Conservation (phyloP, 2,329 filamentous ascomycete species). For the Aspergillus hiratsukae region DNA sequence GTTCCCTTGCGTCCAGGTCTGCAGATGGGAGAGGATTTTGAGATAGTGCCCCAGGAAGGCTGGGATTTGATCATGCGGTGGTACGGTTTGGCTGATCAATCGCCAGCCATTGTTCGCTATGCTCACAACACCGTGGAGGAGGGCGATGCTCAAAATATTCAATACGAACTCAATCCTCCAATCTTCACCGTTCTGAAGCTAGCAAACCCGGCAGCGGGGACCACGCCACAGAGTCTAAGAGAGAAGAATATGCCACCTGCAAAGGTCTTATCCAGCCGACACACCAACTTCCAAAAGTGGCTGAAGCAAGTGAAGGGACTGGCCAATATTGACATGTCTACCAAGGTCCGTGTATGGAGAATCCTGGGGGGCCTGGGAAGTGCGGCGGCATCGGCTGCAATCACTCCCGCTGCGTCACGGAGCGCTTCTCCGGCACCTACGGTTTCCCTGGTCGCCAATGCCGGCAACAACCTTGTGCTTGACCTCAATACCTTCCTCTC, state of each 20-base stretch:
- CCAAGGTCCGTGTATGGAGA: slow-evolving; percentile 74
- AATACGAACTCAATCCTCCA: slow-evolving; percentile 80
- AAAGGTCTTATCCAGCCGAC: slow-evolving; percentile 66
- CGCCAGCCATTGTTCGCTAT: slow-evolving; percentile 67
- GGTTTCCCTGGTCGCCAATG: slow-evolving; percentile 37
- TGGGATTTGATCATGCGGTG: slow-evolving; percentile 77
- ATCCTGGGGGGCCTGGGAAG: slow-evolving; percentile 47
- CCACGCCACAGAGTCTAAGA: slow-evolving; percentile 57
- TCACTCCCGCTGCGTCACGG: slow-evolving; percentile 42
- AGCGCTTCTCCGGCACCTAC: slow-evolving; percentile 43
- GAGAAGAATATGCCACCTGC: slow-evolving; percentile 59
- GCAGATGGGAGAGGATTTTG: slow-evolving; percentile 63
- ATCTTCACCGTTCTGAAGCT: slow-evolving; percentile 82
- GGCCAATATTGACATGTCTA: slow-evolving; percentile 61
- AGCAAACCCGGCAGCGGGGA: slow-evolving; percentile 54
- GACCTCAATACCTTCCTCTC: slow-evolving; percentile 60
- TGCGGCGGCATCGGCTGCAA: slow-evolving; percentile 39
- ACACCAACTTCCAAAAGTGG: slow-evolving; percentile 68
- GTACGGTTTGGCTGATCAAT: slow-evolving; percentile 71
- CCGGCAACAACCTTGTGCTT: slow-evolving; percentile 52
- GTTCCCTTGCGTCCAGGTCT: slow-evolving; percentile 69
- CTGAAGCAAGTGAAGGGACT: slow-evolving; percentile 67
- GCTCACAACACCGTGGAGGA: slow-evolving; percentile 69
- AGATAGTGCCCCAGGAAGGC: slow-evolving; percentile 70
- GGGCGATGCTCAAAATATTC: slow-evolving; percentile 61